These are phyloP conservation scores for Jimgerdemannia flammicorona DNA, from an alignment of 192 early-diverging fungal species.

Conservation along the genomic window DNA sequence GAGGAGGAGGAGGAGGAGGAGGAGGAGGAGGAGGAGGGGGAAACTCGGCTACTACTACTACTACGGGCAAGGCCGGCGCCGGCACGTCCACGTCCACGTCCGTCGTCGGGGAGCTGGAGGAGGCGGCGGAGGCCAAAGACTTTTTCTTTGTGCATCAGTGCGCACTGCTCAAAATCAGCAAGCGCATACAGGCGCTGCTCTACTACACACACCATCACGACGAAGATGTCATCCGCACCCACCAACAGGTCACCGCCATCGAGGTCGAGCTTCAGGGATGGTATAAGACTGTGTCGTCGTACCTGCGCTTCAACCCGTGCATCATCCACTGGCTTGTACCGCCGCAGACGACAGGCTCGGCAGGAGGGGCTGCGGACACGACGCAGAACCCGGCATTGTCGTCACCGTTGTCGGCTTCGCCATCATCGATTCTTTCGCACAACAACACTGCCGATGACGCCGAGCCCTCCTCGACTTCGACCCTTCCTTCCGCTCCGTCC, in stretches of 20 bases:
- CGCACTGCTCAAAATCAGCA: slow-evolving; percentile 19
- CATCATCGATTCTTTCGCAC: slow-evolving; percentile 7
- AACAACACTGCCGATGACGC: not conserved
- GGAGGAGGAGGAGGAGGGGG: no score
- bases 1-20: no score
- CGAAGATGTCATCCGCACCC: slow-evolving; percentile 3
- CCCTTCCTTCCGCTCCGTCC: not conserved
- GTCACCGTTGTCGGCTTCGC: not conserved
- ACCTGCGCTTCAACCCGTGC: slow-evolving; percentile 15
- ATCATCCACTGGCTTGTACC: slow-evolving; percentile 5
- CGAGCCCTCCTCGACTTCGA: not conserved
- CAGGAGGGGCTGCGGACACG: not conserved
- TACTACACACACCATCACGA: slow-evolving; percentile 4
- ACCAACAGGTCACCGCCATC: slow-evolving; percentile 12
- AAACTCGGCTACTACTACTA: no score
- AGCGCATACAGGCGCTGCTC: slow-evolving; percentile 7
- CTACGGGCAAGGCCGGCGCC: no score
- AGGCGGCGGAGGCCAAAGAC: slow-evolving; percentile 21
- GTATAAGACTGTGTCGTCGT: slow-evolving; percentile 17
- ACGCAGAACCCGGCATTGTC: not conserved
- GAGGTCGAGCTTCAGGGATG: slow-evolving; percentile 17
- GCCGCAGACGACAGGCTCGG: not conserved
- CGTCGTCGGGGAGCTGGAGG: slow-evolving; percentile 4
- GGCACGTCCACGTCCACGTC: not conserved
- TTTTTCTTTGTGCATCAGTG: slow-evolving; percentile 24